Conservation (phyloP, 2,329 filamentous ascomycete species). For the Polychaeton citri region DNA sequence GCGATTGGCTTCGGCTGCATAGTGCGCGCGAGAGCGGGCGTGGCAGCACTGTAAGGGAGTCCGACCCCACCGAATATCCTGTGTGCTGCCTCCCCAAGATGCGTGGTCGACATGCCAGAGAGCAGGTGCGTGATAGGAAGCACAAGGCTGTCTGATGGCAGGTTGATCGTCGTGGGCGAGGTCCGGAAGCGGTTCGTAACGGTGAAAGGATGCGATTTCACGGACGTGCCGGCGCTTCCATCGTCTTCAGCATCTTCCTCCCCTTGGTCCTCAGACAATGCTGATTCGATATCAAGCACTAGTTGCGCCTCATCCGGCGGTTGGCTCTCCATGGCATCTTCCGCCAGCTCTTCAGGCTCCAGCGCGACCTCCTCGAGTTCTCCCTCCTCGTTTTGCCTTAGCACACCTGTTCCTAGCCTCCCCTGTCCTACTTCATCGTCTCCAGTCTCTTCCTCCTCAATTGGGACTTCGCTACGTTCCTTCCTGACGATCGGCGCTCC, state of each 20-base stretch:
- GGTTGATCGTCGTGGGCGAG: conserved; percentile 56
- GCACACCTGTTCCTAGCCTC: conserved; percentile 37
- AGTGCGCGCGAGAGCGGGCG: conserved; percentile 43
- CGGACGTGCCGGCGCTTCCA: conserved; percentile 12
- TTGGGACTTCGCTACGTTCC: conserved; percentile 21
- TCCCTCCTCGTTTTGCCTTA: conserved; percentile 45
- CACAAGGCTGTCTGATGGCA: conserved; percentile 58
- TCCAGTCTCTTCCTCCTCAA: conserved; percentile 27
- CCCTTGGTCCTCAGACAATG: conserved; percentile 14
- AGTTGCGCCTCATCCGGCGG: conserved; percentile 11
- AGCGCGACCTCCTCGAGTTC: conserved; percentile 50
- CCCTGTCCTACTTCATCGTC: conserved; percentile 20
- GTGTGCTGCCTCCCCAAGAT: conserved; percentile 60
- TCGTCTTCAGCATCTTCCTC: conserved; percentile 14
- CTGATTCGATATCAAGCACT: conserved; percentile 43
- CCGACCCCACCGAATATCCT: conserved; percentile 62
- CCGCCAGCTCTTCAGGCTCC: conserved; percentile 20
- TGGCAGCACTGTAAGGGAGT: conserved; percentile 64
- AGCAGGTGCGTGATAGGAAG: conserved; percentile 59
- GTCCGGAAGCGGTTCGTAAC: conserved; percentile 61
- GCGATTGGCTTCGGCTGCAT: conserved; percentile 52
- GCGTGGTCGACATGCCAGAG: conserved; percentile 48
- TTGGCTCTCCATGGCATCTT: conserved; percentile 18
- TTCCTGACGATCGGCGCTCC: conserved; percentile 56
- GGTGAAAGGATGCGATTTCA: conserved; percentile 62